Evolutionary conservation across 2,329 filamentous ascomycete genomes (phyloP).

Genomic region (Trichoderma simmonsii): DNA sequence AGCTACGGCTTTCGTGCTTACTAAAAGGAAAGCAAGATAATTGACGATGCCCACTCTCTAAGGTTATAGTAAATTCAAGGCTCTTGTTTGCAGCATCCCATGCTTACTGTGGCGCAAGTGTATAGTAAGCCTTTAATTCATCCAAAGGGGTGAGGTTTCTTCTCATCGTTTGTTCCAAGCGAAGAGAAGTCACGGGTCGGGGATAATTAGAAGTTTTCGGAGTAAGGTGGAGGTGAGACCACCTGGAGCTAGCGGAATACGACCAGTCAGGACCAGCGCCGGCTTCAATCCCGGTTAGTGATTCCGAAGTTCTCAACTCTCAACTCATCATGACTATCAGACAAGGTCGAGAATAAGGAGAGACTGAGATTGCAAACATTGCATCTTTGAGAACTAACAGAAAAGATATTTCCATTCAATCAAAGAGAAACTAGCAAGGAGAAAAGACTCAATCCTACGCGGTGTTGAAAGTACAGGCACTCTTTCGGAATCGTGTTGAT

Average conservation of each 20-base stretch:
- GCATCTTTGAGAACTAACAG: not conserved
- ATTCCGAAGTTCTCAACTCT: not conserved
- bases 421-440: not conserved
- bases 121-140: not conserved
- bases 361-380: not conserved
- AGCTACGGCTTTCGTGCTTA: not conserved
- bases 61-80: not conserved
- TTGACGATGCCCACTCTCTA: not conserved
- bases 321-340: not conserved
- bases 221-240: not conserved
- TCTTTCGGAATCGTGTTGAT: not conserved
- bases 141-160: not conserved
- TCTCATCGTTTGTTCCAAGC: not conserved
- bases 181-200: not conserved
- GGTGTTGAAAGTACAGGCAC: not conserved
- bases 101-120: not conserved
- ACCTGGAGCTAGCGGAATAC: not conserved
- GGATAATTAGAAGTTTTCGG: not conserved
- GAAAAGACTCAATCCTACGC: not conserved
- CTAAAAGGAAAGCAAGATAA: not conserved
- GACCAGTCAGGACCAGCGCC: not conserved
- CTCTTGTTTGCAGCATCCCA: not conserved
- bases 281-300: not conserved
- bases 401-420: not conserved
- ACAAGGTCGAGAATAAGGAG: not conserved